Percentiles rank a stretch among this genome's conserved stretches.
These are phyloP conservation scores for Berkeleyomyces rouxiae DNA, from an alignment of 2,329 filamentous ascomycete species.

Conservation along the genomic window DNA sequence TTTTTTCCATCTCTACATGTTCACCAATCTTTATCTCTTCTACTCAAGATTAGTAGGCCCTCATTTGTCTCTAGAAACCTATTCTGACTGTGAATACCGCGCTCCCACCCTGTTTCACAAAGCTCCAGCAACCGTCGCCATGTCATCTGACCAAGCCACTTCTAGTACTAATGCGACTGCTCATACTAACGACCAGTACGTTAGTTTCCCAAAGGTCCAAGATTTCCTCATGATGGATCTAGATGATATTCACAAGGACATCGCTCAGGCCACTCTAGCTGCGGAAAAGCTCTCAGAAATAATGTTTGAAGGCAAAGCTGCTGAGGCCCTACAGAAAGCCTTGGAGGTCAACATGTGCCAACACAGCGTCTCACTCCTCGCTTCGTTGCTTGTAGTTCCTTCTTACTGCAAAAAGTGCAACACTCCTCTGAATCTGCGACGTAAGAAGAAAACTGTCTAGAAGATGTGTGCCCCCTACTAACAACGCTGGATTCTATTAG, in stretches of 20 bases:
- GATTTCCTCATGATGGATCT: background rate
- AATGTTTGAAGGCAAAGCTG: background rate
- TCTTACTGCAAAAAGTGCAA: conserved; percentile 1
- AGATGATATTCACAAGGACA: background rate
- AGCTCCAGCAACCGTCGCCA: background rate
- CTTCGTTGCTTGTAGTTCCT: background rate
- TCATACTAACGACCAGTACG: background rate
- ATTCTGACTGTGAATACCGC: background rate
- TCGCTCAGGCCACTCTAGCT: conserved; percentile 7
- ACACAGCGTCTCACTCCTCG: background rate
- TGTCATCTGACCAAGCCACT: background rate
- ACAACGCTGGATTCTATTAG: background rate
- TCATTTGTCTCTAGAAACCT: background rate
- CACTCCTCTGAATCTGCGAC: background rate
- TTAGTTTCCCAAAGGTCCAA: background rate
- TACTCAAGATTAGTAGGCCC: background rate
- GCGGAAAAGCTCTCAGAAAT: background rate
- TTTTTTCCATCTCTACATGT: background rate
- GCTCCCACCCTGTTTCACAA: background rate
- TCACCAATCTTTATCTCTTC: background rate
- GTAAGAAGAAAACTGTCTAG: background rate
- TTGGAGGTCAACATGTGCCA: background rate
- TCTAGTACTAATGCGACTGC: background rate
- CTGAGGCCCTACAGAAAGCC: background rate
- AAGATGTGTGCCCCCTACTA: background rate